Evolutionary conservation across 2,329 filamentous ascomycete genomes (phyloP), one percentile per base, ranked within the genome.

Genomic region (Pestalotiopsis sp.): DNA sequence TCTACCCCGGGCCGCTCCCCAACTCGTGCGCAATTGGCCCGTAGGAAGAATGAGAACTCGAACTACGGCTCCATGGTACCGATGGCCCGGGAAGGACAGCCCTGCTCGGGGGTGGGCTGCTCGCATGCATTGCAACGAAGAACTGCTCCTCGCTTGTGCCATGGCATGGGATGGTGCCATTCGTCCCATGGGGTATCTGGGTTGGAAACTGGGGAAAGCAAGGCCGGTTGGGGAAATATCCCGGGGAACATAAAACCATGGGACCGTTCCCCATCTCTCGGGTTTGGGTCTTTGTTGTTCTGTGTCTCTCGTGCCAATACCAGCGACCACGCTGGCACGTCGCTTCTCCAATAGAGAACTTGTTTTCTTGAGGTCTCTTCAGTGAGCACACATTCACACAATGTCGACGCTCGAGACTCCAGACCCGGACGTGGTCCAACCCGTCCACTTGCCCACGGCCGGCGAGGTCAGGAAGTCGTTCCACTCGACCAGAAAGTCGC

Each of bases 351-450:
- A 14, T 24, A 44, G 59, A 62, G 24, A 35, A 20, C 26, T 13
- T 60, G 14, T 22, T 55, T 48, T n/a, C 11, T 52, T 26, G 38
- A 60, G 40, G 30, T 35, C 11, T 20, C 14, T 3, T 9, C 30
- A 30, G 17, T 52, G 10, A 63, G 10, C 24, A 44, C 6, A 48
- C 4, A 40, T n/a, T 11, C 62, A 35, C 64, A 69, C 39, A 52
- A 77, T 78, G 76, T 74, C 75, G 52, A 70, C 71, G 30, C 68
- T 68, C n/a, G 72, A 77, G 61, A 71, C 73, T 35, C 67, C 67
- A 14, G 75, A 77, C 61, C 72, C 72, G n/a, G 75, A 77, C 24
- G 56, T 67, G 30, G 71, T 73, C 61, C 70, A 70, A 26, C 71
- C 72, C 57, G 70, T 67, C n/a, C 67, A 66, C 38, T 35, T 68